Conservation (phyloP, 78 protist genomes). For the Chrysochromulina parva region DNA sequence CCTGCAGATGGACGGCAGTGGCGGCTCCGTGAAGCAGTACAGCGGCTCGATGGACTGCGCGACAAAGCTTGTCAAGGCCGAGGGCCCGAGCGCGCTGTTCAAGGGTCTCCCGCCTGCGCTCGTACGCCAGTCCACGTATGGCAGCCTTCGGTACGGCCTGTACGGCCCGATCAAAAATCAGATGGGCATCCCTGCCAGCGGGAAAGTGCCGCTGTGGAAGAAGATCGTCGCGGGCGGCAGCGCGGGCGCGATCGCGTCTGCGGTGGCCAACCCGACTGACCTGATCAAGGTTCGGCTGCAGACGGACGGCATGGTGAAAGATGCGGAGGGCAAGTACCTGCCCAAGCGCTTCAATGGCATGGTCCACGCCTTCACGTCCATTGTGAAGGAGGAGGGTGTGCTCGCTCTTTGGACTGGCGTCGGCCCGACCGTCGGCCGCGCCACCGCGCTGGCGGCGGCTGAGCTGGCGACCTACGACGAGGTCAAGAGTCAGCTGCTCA, state of each 20-base stretch:
- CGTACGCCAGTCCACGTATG: conserved; percentile 14
- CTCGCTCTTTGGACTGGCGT: conserved; percentile 11
- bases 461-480: conserved; percentile 41
- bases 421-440: background rate
- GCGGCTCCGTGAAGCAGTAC: background rate
- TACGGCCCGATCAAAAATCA: background rate
- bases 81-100: background rate
- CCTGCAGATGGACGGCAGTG: conserved; percentile 6
- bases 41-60: background rate
- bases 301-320: background rate
- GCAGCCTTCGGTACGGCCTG: conserved; percentile 1
- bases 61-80: background rate
- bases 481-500: background rate
- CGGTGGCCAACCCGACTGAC: conserved; percentile 28
- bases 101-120: conserved; percentile 33
- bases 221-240: conserved; percentile 19
- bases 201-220: background rate
- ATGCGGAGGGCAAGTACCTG: background rate
- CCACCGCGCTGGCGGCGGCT: conserved; percentile 25
- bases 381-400: conserved; percentile 8
- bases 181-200: background rate
- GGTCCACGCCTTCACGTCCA: background rate
- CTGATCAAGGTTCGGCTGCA: conserved; percentile 10
- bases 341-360: background rate
- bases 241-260: conserved; percentile 13